These are phyloP conservation scores for Cyberlindnera mrakii DNA, from an alignment of 805 yeast genomes.

Conservation along the genomic window DNA sequence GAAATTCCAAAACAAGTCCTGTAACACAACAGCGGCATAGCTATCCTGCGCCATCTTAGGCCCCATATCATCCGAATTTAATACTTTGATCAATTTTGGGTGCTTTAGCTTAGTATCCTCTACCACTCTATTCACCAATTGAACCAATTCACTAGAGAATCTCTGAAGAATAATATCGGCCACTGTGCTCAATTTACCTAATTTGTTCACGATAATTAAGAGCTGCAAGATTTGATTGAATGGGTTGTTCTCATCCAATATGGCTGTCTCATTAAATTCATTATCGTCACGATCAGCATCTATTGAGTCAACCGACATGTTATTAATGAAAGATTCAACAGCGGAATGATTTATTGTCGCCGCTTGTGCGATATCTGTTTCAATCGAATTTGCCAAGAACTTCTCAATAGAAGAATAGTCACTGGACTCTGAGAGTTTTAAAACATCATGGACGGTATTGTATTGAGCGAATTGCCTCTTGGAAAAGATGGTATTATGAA, in stretches of 20 bases:
- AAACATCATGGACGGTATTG: constrained; percentile 19
- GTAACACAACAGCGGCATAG: constrained; percentile 47
- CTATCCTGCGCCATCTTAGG: constrained; percentile 30
- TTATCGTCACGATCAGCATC: constrained; percentile 20
- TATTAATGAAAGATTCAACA: constrained; percentile 30
- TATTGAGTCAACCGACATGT: constrained; percentile 13
- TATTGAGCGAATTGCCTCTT: constrained; percentile 28
- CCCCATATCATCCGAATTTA: constrained; percentile 11
- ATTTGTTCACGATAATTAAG: constrained; percentile 50
- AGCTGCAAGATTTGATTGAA: constrained; percentile 47
- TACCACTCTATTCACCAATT: constrained; percentile 52
- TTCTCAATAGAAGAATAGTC: constrained; percentile 42
- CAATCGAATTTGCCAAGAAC: constrained; percentile 49
- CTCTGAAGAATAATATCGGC: constrained; percentile 48
- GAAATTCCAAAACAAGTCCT: constrained; percentile 67
- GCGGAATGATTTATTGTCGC: constrained; percentile 33
- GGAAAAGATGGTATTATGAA: constrained; percentile 62
- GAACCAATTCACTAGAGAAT: constrained; percentile 56
- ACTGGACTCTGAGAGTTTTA: not conserved
- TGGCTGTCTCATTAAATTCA: constrained; percentile 16
- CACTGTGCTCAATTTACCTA: constrained; percentile 56
- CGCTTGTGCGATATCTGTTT: constrained; percentile 48
- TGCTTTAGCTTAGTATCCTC: constrained; percentile 60
- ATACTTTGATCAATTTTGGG: constrained; percentile 33
- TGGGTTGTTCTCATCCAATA: constrained; percentile 37